Base-by-base conservation (phyloP, 331 rosid species). In the Pyrus hybrid region DNA sequence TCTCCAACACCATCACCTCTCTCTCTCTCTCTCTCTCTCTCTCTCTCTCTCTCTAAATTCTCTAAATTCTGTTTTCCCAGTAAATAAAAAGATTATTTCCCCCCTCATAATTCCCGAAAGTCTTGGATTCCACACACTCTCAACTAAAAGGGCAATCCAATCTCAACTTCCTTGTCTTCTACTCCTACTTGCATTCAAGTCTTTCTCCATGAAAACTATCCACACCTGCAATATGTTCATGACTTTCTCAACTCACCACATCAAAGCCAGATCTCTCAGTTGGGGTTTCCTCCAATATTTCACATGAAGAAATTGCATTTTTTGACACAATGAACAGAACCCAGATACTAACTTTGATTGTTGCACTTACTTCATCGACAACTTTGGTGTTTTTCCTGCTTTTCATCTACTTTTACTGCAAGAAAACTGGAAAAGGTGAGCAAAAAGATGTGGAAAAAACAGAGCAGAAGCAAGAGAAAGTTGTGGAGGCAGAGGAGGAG, bases 361-460 rank as follows among this genome's bases (percentile, higher is more conserved):
- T 90, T 45, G 91, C 84, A 56, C 79, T 78, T 45, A 75, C 76
- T 33, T 81, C 82, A 63, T 69, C 83, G 28, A 47, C 80, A 74
- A 51, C 82, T 41, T 20, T 92, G 32, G 65, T 81, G 13, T 47
- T 91, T 80, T 35, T 92, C 61, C 43, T 81, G 6, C 67, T 85
- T 29, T 80, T 80, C 61, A 47, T 88, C 79, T 84, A 85, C 54
- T 77, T 75, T 66, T 82, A 66, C 83, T 56, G 75, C 80, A 87
- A 71, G 69, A 88, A 82, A 30, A 23, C 58, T 10, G 67, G 73
- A 66, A 73, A 47, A 49, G 57, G 74, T 75, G 90, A 80, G 63
- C 76, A 16, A 10, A 62, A 81, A 60, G 99, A 94, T 72, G 73
- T 89, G 53, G 99, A 92, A 53, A 89, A 72, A 30, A 67, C 68